These are phyloP conservation scores for Claviceps purpurea DNA, from an alignment of 2,329 filamentous ascomycete species.

Conservation along the genomic window DNA sequence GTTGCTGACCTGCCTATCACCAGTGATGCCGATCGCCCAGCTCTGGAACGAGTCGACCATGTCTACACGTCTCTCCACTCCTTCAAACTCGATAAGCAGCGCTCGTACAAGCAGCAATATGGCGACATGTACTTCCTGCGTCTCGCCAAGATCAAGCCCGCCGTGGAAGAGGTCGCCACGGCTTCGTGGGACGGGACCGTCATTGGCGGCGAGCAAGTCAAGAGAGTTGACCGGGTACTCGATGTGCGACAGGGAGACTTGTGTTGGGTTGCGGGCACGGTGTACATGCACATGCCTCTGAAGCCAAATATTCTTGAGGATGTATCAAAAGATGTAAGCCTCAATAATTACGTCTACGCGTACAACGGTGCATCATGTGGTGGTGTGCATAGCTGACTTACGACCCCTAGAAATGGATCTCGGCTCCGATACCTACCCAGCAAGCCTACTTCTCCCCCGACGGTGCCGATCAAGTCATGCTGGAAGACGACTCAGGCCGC, in stretches of 20 bases:
- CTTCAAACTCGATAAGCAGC: conserved; percentile 56
- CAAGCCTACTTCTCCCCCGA: conserved; percentile 61
- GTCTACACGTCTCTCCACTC: conserved; percentile 62
- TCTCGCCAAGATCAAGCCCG: conserved; percentile 73
- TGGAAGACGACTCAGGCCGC: conserved; percentile 92
- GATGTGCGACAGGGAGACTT: conserved; percentile 92
- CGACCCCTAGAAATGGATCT: conserved; percentile 64
- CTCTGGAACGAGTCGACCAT: conserved; percentile 39
- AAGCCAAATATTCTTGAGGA: conserved; percentile 96
- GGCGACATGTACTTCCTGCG: conserved; percentile 96
- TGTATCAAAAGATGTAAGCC: conserved; percentile 71
- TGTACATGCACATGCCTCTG: conserved; percentile 93
- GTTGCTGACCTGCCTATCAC: background rate
- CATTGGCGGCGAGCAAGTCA: conserved; percentile 63
- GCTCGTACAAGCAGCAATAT: conserved; percentile 87
- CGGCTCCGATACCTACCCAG: conserved; percentile 60
- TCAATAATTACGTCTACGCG: background rate
- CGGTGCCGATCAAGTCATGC: conserved; percentile 56
- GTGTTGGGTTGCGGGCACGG: conserved; percentile 88
- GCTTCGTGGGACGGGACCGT: conserved; percentile 67
- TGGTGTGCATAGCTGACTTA: background rate
- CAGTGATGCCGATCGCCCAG: conserved; percentile 22
- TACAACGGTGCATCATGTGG: background rate
- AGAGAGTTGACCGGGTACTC: conserved; percentile 72
- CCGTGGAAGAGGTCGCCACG: conserved; percentile 59